phyloP scores from a whole-genome alignment of 2,329 filamentous ascomycete species.

The Fusarium sp. region DNA sequence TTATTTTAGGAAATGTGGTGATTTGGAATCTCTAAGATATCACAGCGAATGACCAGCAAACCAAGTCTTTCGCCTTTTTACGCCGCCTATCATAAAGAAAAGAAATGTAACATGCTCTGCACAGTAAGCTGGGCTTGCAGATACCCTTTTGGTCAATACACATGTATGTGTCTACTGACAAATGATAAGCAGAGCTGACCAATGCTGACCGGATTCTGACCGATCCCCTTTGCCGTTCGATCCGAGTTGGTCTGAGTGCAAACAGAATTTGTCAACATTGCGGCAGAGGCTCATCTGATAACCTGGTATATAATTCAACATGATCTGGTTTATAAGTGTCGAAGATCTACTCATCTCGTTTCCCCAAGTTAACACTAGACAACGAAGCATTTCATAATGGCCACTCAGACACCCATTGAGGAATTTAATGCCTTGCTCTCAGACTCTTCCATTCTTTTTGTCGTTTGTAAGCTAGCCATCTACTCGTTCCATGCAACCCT shows the following conservation, averaged over 20 bases:
- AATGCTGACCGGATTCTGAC: neutral
- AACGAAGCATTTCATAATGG: neutral
- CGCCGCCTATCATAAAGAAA: too few species aligned
- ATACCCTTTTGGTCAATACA: too few species aligned
- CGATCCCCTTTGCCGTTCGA: too few species aligned
- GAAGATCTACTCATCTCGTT: rapidly evolving
- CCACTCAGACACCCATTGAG: neutral
- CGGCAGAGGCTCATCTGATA: neutral
- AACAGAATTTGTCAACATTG: neutral
- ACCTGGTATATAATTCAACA: neutral
- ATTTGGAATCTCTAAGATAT: too few species aligned
- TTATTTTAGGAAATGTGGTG: too few species aligned
- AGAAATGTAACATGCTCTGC: too few species aligned
- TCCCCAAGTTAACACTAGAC: neutral
- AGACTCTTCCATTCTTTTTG: neutral
- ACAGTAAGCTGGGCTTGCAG: too few species aligned
- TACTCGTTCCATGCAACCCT: rapidly evolving
- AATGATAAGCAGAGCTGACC: neutral
- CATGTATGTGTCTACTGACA: neutral
- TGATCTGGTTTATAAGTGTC: neutral
- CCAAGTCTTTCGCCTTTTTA: too few species aligned
- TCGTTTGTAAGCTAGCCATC: neutral
- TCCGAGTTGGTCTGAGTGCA: neutral
- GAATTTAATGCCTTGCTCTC: neutral
- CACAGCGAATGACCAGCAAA: too few species aligned